Conservation (phyloP, 2,329 filamentous ascomycete species). For the Fusarium palustre region DNA sequence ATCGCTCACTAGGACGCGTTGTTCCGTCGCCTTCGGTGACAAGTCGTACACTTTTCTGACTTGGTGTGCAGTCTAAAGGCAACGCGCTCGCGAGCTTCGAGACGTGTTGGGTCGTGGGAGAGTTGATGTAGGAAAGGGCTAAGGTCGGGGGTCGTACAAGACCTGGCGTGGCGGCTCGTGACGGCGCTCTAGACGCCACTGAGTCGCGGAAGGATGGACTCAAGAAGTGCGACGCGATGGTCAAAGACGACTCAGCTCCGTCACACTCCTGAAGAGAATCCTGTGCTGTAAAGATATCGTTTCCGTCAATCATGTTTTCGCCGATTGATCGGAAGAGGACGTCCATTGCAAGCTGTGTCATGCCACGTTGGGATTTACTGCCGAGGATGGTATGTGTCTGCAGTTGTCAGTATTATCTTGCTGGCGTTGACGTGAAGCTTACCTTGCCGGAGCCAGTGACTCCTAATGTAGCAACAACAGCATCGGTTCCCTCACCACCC, state of each 20-base stretch:
- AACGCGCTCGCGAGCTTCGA: slow-evolving; percentile 45
- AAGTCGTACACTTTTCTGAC: slow-evolving; percentile 60
- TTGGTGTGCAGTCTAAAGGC: slow-evolving; percentile 47
- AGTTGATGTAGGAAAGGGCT: slow-evolving; percentile 51
- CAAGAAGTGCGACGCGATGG: slow-evolving; percentile 79
- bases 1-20: slow-evolving; percentile 45
- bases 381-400: slow-evolving; percentile 97
- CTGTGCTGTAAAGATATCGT: slow-evolving; percentile 70
- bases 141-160: slow-evolving; percentile 64
- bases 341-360: slow-evolving; percentile 93
- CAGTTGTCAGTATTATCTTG: slow-evolving; percentile 1
- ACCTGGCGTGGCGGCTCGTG: slow-evolving; percentile 77
- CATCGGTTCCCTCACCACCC: slow-evolving; percentile 85
- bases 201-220: slow-evolving; percentile 81
- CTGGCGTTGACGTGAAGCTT: slow-evolving; percentile 34
- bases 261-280: slow-evolving; percentile 82
- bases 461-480: slow-evolving; percentile 88
- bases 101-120: slow-evolving; percentile 36
- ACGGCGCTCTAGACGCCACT: slow-evolving; percentile 67
- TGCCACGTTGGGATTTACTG: slow-evolving; percentile 83
- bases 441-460: slow-evolving; percentile 98
- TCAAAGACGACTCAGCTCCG: slow-evolving; percentile 81
- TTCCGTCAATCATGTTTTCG: slow-evolving; percentile 74
- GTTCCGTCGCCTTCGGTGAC: slow-evolving; percentile 51
- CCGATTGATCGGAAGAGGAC: slow-evolving; percentile 87